Conservation (phyloP, 2,329 filamentous ascomycete species). For the Fusarium sp. region DNA sequence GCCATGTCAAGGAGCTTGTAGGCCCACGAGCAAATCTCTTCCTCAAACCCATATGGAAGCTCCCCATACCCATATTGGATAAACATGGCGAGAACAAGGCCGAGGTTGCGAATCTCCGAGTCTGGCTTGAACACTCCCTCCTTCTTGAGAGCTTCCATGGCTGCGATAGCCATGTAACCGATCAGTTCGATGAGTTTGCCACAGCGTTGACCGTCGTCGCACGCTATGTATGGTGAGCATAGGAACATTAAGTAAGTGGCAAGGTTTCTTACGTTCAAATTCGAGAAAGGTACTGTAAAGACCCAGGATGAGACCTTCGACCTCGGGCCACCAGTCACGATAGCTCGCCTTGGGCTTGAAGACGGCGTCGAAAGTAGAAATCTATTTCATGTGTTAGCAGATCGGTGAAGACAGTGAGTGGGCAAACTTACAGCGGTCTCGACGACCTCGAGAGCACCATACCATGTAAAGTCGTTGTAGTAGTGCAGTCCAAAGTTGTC, state of each 20-base stretch:
- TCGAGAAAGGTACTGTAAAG: slow-evolving; percentile 5
- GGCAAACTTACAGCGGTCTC: slow-evolving; percentile 49
- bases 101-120: slow-evolving; percentile 31
- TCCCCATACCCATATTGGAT: slow-evolving; percentile 17
- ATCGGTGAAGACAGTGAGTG: fast-evolving
- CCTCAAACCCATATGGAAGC: background rate
- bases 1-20: slow-evolving; percentile 26
- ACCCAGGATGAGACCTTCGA: slow-evolving; percentile 34
- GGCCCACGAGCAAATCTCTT: slow-evolving; percentile 20
- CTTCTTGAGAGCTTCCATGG: slow-evolving; percentile 24
- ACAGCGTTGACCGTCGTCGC: slow-evolving; percentile 8
- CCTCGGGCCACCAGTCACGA: slow-evolving; percentile 37
- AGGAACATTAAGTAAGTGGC: fast-evolving
- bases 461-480: slow-evolving; percentile 54
- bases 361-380: slow-evolving; percentile 23
- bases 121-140: slow-evolving; percentile 20
- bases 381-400: slow-evolving; percentile 37
- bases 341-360: slow-evolving; percentile 17
- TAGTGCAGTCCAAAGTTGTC: slow-evolving; percentile 55
- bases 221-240: slow-evolving; percentile 3
- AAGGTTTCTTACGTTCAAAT: slow-evolving; percentile 11
- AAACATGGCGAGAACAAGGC: slow-evolving; percentile 16
- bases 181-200: slow-evolving; percentile 18
- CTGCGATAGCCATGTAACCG: slow-evolving; percentile 20
- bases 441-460: slow-evolving; percentile 54